phyloP scores from a whole-genome alignment of 1,139 yeast species.

The Hemisphaericaspora xylofermentans region DNA sequence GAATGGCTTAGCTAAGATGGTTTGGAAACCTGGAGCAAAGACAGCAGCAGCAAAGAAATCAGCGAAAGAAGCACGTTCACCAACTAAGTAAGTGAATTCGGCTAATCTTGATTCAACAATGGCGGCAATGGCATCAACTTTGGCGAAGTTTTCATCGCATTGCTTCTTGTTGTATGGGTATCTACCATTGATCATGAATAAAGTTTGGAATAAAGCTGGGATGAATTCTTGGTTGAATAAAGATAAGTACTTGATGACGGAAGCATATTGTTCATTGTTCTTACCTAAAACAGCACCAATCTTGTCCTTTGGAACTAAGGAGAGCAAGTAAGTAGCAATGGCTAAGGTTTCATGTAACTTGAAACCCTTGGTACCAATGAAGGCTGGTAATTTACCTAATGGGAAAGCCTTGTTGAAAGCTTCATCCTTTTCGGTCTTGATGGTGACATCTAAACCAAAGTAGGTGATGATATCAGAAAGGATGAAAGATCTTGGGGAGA shows the following conservation, averaged over 20 bases:
- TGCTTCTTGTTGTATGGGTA: constrained; percentile 75
- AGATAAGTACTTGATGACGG: constrained; percentile 80
- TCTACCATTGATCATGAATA: constrained; percentile 34
- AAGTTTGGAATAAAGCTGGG: constrained; percentile 33
- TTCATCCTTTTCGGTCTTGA: constrained; percentile 41
- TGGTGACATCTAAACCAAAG: constrained; percentile 65
- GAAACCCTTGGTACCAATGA: constrained; percentile 76
- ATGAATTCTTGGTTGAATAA: constrained; percentile 71
- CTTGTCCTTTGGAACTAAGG: constrained; percentile 33
- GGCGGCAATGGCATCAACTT: constrained; percentile 39
- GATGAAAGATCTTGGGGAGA: constrained; percentile 53
- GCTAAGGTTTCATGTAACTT: constrained; percentile 80
- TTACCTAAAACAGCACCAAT: constrained; percentile 52
- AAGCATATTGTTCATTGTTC: constrained; percentile 65
- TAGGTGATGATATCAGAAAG: constrained; percentile 45
- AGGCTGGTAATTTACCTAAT: constrained; percentile 71
- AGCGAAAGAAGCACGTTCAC: constrained; percentile 85
- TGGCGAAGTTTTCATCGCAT: constrained; percentile 54
- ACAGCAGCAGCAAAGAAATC: constrained; percentile 68
- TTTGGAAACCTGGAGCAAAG: constrained; percentile 61
- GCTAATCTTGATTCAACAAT: constrained; percentile 65
- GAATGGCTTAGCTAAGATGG: constrained; percentile 74
- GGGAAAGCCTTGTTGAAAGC: constrained; percentile 61
- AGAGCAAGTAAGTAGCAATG: constrained; percentile 45
- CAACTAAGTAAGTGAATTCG: constrained; percentile 83